phyloP scores from a whole-genome alignment of 441 rosid genomes.

The Corymbia calophylla region DNA sequence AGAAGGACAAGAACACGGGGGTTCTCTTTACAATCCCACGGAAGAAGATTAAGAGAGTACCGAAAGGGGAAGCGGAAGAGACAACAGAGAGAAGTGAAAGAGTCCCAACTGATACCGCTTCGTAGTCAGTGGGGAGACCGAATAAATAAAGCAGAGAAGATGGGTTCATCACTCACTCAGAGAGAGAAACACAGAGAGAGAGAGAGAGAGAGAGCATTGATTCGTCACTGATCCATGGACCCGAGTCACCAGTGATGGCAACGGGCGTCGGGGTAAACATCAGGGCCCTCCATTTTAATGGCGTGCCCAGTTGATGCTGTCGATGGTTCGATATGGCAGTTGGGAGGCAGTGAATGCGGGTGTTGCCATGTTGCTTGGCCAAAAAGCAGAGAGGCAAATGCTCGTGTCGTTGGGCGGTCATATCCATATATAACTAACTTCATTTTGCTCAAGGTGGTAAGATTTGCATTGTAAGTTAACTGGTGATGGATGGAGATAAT shows the following conservation, averaged over 20 bases:
- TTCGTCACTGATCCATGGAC: neutral
- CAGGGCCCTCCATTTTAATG: neutral
- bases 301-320: neutral
- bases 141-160: neutral
- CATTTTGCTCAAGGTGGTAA: neutral
- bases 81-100: neutral
- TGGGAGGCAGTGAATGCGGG: neutral
- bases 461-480: neutral
- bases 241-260: neutral
- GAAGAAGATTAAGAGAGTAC: neutral
- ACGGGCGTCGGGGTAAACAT: neutral
- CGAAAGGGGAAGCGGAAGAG: neutral
- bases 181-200: neutral
- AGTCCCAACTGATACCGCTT: neutral
- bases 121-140: neutral
- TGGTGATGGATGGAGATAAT: neutral
- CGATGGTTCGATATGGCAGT: neutral
- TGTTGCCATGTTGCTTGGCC: neutral
- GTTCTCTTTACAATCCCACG: neutral
- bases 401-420: neutral
- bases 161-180: neutral
- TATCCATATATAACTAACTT: neutral
- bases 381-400: neutral
- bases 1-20: neutral
- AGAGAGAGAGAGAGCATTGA: neutral